Base-by-base conservation (phyloP, 2,329 filamentous ascomycete genomes). In the Neophaeococcomyces mojaviensis region DNA sequence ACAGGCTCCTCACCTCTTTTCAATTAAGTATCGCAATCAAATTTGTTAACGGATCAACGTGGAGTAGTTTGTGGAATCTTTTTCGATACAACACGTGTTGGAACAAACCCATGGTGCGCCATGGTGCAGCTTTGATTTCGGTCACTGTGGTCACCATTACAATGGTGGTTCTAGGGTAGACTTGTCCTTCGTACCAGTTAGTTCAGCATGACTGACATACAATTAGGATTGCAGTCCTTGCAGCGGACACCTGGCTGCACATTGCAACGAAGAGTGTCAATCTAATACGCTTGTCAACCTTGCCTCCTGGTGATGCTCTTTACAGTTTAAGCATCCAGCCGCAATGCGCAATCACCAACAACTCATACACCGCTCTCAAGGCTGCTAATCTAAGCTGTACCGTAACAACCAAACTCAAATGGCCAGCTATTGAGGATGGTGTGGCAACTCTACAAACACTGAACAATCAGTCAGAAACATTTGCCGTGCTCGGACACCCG, bases 161-260 rank as follows among this genome's bases (percentile, higher is more conserved):
- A 32, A 37, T 49, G 2, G 19, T 39, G 18, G 10, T 32, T 18
- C 18, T 41, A 38, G 8, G 9, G 35, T 38, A 18, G 6, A 20
- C 9, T 3, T 13, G 20, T 28, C 3, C n/a, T 7, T 4, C 16
- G 20, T 15, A 6, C 33, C n/a, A 8, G 8, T 8, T 12, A 6
- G 13, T 35, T 7, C n/a, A 6, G 15, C 15, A 16, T 38, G 6
- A 20, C 35, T 38, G 13, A 38, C 10, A 6, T 18, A 38, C n/a
- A 34, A 15, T n/a, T 28, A 57, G 55, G 16, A 16, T 49, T 22
- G 38, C 53, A 7, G 48, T 58, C 18, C 46, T 54, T 9, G 38
- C 42, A 12, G 54, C 50, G 9, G 56, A 58, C 41, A 58, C 55
- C 7, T 59, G 57, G 57, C 52, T 59, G 30, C 55, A 59, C 38